A percentile compares a stretch with the other conserved stretches of the same genome.
phyloP scores from a whole-genome alignment of 2,329 filamentous ascomycete species.

The Paracorniculantispora psalliotae region DNA sequence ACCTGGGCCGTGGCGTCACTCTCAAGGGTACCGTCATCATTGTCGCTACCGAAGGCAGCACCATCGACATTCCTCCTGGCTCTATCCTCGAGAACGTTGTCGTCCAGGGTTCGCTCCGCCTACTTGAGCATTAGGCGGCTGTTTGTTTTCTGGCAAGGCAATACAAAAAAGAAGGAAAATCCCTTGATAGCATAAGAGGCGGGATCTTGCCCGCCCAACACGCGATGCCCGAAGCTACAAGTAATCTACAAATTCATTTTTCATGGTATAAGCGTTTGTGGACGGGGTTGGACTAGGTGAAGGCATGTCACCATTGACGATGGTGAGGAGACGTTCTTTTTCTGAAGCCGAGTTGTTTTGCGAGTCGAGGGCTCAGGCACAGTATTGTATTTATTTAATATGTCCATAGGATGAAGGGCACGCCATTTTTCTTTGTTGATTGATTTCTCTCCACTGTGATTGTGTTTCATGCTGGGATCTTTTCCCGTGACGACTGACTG shows the following conservation, averaged over 20 bases:
- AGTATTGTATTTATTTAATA: conserved; percentile 13
- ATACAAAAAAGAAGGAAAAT: neutral
- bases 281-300: neutral
- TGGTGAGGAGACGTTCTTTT: conserved; percentile 4
- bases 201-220: neutral
- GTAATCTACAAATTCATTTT: neutral
- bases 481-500: too few species aligned
- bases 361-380: conserved; percentile 1
- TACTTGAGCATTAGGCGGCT: conserved; percentile 56
- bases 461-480: neutral
- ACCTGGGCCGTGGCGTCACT: conserved; percentile 90
- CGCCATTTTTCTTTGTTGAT: neutral
- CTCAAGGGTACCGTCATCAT: conserved; percentile 99
- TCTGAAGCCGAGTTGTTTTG: conserved; percentile 4
- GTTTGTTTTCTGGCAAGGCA: neutral
- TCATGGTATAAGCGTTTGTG: neutral
- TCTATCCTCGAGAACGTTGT: conserved; percentile 98
- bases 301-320: neutral
- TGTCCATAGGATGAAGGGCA: conserved; percentile 9
- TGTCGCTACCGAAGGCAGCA: conserved; percentile 94
- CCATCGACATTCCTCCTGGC: conserved; percentile 94
- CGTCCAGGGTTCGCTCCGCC: conserved; percentile 88
- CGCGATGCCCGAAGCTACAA: neutral
- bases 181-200: neutral
- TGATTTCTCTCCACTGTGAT: neutral